A percentile compares a stretch with the other conserved stretches of the same genome.
These are phyloP conservation scores for Hibiscus tridactylites DNA, from an alignment of 345 rosid genomes.

Conservation along the genomic window DNA sequence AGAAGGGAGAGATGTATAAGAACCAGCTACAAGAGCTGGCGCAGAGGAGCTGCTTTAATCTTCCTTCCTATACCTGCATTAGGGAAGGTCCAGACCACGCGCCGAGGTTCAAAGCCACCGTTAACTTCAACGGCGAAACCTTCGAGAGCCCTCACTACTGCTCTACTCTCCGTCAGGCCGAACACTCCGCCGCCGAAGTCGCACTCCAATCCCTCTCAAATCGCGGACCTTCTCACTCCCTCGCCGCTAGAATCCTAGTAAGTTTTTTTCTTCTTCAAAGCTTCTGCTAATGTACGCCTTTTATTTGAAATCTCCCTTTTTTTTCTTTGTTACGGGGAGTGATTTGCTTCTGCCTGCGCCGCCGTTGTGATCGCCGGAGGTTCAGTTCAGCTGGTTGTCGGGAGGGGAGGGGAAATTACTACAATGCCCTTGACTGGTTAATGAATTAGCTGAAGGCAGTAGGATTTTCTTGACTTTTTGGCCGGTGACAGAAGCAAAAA, in stretches of 20 bases:
- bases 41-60: not conserved
- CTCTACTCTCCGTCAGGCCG: constrained; percentile 72
- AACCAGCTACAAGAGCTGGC: not conserved
- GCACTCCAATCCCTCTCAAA: constrained; percentile 87
- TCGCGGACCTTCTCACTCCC: constrained; percentile 94
- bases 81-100: not conserved
- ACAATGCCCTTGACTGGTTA: constrained; percentile 10
- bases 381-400: constrained; percentile 8
- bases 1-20: not conserved
- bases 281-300: not conserved
- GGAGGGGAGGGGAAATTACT: constrained; percentile 12
- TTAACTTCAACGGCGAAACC: not conserved
- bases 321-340: not conserved
- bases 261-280: constrained; percentile 6
- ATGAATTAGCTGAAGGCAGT: not conserved
- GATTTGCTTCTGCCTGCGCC: constrained; percentile 6
- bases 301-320: not conserved
- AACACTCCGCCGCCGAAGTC: constrained; percentile 98
- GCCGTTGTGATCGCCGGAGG: constrained; percentile 9
- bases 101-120: not conserved
- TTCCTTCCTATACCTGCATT: not conserved
- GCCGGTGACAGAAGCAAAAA: constrained; percentile 1
- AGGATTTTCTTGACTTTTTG: constrained; percentile 17
- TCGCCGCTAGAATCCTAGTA: constrained; percentile 96
- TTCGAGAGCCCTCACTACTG: not conserved